These are phyloP conservation scores for Coniochaeta sp. DNA, from an alignment of 2,329 filamentous ascomycete genomes.

Conservation along the genomic window DNA sequence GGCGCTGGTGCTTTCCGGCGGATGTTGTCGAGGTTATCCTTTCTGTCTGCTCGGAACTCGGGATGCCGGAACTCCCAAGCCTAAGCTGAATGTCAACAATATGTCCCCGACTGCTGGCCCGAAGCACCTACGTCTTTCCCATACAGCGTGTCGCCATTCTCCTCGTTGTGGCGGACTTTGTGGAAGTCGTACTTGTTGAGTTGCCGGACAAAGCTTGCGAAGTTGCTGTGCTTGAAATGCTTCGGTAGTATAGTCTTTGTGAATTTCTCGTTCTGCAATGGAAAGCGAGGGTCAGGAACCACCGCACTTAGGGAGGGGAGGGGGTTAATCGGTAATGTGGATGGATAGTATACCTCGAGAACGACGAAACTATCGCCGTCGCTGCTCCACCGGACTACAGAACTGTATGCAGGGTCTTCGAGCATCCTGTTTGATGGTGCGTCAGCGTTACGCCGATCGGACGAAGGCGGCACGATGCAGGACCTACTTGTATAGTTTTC, in stretches of 20 bases:
- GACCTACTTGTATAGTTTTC: slow-evolving; percentile 90
- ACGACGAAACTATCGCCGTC: slow-evolving; percentile 95
- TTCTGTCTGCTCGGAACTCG: slow-evolving; percentile 91
- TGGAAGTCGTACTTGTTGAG: slow-evolving; percentile 98
- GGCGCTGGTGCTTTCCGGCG: slow-evolving; percentile 89
- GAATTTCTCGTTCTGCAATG: slow-evolving; percentile 83
- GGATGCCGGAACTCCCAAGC: slow-evolving; percentile 97
- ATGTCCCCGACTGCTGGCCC: slow-evolving; percentile 4
- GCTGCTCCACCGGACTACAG: slow-evolving; percentile 92
- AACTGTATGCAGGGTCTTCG: slow-evolving; percentile 86
- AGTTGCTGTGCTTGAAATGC: slow-evolving; percentile 99
- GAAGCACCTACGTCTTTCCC: slow-evolving; percentile 59
- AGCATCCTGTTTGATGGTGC: slow-evolving; percentile 64
- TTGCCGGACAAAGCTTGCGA: slow-evolving; percentile 92
- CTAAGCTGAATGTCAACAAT: slow-evolving; percentile 36
- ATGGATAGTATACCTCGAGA: slow-evolving; percentile 62
- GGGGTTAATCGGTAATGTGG: neutral
- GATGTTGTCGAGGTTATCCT: slow-evolving; percentile 94
- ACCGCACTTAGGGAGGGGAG: neutral
- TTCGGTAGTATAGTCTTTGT: slow-evolving; percentile 95
- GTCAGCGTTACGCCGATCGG: slow-evolving; percentile 9
- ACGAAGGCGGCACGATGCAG: slow-evolving; percentile 8
- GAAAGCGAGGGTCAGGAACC: neutral
- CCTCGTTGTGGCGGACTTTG: slow-evolving; percentile 90
- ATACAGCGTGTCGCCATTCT: slow-evolving; percentile 73